phyloP scores from a whole-genome alignment of 2,329 filamentous ascomycete species.

The Monilinia laxa region DNA sequence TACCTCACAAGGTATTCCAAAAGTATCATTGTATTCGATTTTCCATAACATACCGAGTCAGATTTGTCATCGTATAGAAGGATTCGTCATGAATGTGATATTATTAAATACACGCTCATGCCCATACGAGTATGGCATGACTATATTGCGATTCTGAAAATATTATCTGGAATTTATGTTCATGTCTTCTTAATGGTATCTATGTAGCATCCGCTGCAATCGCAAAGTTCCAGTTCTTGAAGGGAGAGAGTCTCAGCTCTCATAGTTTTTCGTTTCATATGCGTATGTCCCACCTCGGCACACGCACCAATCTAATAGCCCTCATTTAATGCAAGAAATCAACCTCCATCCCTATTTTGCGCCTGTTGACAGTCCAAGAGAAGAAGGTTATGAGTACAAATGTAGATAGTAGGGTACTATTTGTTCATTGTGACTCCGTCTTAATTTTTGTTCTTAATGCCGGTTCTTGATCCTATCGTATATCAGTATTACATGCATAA shows the following conservation, averaged over 20 bases:
- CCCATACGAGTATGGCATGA: background rate
- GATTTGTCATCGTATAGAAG: too few relatives aligned
- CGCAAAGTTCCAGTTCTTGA: background rate
- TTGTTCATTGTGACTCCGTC: slow-evolving; percentile 17
- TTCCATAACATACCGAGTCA: too few relatives aligned
- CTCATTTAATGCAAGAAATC: slow-evolving; percentile 6
- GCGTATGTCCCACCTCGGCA: slow-evolving; percentile 1
- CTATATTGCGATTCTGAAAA: background rate
- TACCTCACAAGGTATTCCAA: too few relatives aligned
- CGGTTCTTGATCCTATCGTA: slow-evolving; percentile 19
- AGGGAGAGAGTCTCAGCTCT: background rate
- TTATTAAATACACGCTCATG: background rate
- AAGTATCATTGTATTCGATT: too few relatives aligned
- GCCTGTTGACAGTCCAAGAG: background rate
- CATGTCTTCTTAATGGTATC: slow-evolving; percentile 1
- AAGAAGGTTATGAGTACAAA: background rate
- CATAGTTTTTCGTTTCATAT: background rate
- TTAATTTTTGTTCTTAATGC: slow-evolving; percentile 38
- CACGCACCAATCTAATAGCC: background rate
- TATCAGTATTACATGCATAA: background rate
- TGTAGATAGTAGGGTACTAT: background rate
- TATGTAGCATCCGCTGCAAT: background rate
- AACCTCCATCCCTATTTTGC: background rate
- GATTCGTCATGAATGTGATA: too few relatives aligned
- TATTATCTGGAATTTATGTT: background rate